Conservation (phyloP, 805 yeast species). For the Priceomyces haplophilus region DNA sequence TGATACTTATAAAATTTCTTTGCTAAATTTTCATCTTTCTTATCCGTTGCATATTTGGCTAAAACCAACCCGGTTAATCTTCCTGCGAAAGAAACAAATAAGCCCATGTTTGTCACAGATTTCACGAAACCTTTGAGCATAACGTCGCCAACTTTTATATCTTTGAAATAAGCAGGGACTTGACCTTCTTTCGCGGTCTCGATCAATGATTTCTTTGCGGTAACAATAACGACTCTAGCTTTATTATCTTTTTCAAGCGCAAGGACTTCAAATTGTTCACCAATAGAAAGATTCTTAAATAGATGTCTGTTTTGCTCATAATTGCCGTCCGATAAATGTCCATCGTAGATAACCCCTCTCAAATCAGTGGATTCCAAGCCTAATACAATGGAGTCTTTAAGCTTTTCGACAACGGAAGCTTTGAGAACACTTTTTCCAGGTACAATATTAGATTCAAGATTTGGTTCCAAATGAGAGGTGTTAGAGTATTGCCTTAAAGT, state of each 20-base stretch:
- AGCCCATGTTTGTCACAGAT: slow-evolving; percentile 74
- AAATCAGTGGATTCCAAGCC: slow-evolving; percentile 51
- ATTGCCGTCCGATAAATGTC: slow-evolving; percentile 76
- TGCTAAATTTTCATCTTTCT: slow-evolving; percentile 48
- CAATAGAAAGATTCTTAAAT: slow-evolving; percentile 61
- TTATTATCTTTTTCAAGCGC: slow-evolving; percentile 65
- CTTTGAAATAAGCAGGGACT: slow-evolving; percentile 61
- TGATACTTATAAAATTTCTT: slow-evolving; percentile 60
- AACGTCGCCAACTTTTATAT: slow-evolving; percentile 44
- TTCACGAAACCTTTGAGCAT: slow-evolving; percentile 71
- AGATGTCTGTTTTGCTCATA: slow-evolving; percentile 67
- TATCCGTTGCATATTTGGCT: slow-evolving; percentile 64
- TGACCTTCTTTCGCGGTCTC: slow-evolving; percentile 52
- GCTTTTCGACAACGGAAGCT: slow-evolving; percentile 67
- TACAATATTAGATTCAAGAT: slow-evolving; percentile 44
- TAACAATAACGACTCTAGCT: slow-evolving; percentile 57
- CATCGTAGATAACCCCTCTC: slow-evolving; percentile 69
- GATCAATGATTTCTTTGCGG: slow-evolving; percentile 66
- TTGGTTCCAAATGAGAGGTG: slow-evolving; percentile 45
- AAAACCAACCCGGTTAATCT: slow-evolving; percentile 79
- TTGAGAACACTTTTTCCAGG: slow-evolving; percentile 62
- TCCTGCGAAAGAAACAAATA: slow-evolving; percentile 80
- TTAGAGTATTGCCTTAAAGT: slow-evolving; percentile 69
- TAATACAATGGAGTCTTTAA: slow-evolving; percentile 68
- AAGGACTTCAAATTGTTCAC: slow-evolving; percentile 58